Percentiles rank a stretch among this genome's conserved stretches.
Evolutionary conservation across 805 yeast species (phyloP).

Genomic region (Saccharomyces paradoxus): DNA sequence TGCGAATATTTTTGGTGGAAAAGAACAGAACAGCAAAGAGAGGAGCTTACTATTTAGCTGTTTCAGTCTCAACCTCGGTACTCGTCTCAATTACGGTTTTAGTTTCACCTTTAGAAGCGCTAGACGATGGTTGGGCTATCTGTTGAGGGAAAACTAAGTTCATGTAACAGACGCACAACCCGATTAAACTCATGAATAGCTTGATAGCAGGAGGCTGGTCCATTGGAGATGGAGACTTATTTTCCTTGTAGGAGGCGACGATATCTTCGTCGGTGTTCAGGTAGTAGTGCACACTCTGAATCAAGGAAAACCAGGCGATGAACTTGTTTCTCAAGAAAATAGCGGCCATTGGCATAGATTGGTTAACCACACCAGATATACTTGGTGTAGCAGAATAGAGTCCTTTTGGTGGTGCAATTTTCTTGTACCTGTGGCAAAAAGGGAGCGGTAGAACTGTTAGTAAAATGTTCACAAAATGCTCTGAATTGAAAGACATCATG

Average conservation of each 20-base stretch:
- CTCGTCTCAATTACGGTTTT: not conserved
- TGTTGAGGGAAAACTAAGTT: slow-evolving; percentile 40
- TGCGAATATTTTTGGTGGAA: not conserved
- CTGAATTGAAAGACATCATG: not conserved
- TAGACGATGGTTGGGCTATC: slow-evolving; percentile 2
- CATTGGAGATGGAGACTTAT: slow-evolving; percentile 10
- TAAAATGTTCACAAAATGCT: slow-evolving; percentile 3
- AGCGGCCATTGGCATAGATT: slow-evolving; percentile 60
- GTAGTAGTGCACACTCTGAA: slow-evolving; percentile 37
- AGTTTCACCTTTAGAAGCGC: not conserved
- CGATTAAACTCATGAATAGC: slow-evolving; percentile 38
- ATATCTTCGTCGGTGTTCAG: slow-evolving; percentile 26
- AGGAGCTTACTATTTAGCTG: not conserved
- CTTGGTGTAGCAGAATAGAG: slow-evolving; percentile 40
- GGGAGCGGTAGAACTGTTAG: slow-evolving; percentile 9
- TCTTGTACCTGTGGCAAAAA: slow-evolving; percentile 30
- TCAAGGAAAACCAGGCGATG: slow-evolving; percentile 43
- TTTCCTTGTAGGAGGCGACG: slow-evolving; percentile 28
- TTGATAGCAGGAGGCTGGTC: slow-evolving; percentile 40
- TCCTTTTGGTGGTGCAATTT: slow-evolving; percentile 41
- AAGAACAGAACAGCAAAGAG: not conserved
- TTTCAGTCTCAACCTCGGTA: slow-evolving; percentile 1
- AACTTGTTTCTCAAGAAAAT: slow-evolving; percentile 47
- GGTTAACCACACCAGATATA: slow-evolving; percentile 33
- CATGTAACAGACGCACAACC: slow-evolving; percentile 47